Base-by-base conservation (phyloP, 2,329 filamentous ascomycete species). In the Hymenoscyphus scutula region DNA sequence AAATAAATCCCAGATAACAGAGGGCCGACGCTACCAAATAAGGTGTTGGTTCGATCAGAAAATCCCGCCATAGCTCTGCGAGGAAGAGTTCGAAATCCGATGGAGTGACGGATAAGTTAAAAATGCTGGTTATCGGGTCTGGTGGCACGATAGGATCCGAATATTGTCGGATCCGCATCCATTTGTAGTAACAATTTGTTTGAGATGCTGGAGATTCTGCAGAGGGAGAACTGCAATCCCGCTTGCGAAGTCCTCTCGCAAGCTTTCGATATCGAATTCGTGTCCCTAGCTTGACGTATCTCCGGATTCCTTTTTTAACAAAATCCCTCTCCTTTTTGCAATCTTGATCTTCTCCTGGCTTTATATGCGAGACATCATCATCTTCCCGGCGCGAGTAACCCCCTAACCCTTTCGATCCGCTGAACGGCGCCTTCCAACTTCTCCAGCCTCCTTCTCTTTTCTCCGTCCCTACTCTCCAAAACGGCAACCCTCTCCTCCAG, bases 401-500 rank as follows among this genome's bases (percentile, higher is more conserved):
- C 79, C 72, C 86, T 84, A 4, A 90, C 89, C 66, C 88, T 81
- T 73, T 92, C 89, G 69, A 94, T 89, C 70, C 89, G 80, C 56
- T 77, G 81, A 72, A 93, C 82, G 19, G 89, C 89, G 38, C 83
- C 80, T 77, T 95, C 91, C 60, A 95, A 73, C 70, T 83, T 80
- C 64, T 91, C 90, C 66, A 95, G 73, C 58, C 91, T 77, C 62
- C 80, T 81, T 70, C 82, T 80, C 80, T 92, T 91, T 68, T 92
- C 89, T 56, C 74, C 76, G 63, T 94, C 91, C 64, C 90, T 79
- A 69, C 81, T 78, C 77, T 93, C 90, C 25, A 95, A 76, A 70
- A 87, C 80, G 63, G 80, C 82, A 7, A 95, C 82, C 45, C 89
- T 79, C 73, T 89, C 86, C 77, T 92, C 89, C 27, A 95, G 80